phyloP scores from a whole-genome alignment of 805 yeast genomes.

The Lipomyces anomalus region DNA sequence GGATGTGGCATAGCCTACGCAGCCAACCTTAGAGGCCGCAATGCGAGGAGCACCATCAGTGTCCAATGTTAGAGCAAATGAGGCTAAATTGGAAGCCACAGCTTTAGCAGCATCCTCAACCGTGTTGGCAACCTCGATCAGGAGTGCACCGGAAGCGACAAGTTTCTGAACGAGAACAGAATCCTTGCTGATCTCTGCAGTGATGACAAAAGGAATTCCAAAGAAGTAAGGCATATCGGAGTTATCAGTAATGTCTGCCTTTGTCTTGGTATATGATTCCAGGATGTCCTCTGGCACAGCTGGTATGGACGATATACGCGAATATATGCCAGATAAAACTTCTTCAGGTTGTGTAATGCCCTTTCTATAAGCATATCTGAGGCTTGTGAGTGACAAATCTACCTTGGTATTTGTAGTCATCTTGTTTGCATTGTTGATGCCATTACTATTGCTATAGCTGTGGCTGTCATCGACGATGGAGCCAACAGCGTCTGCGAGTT shows the following conservation, averaged over 20 bases:
- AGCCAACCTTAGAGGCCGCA: conserved; percentile 17
- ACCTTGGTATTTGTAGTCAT: too few relatives aligned
- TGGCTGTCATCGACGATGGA: conserved; percentile 1
- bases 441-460: too few relatives aligned
- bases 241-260: conserved; percentile 6
- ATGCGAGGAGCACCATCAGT: conserved; percentile 21
- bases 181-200: conserved; percentile 11
- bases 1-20: conserved; percentile 17
- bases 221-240: conserved; percentile 21
- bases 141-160: conserved; percentile 13
- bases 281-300: background rate
- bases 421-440: too few relatives aligned
- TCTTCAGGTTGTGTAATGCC: conserved; percentile 9
- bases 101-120: conserved; percentile 16
- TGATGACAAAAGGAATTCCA: conserved; percentile 20
- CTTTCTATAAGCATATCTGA: conserved; percentile 14
- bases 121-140: conserved; percentile 16
- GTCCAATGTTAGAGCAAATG: conserved; percentile 17
- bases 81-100: conserved; percentile 13
- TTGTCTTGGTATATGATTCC: background rate
- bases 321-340: background rate
- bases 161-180: conserved; percentile 14
- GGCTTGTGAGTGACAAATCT: conserved; percentile 11
- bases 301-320: background rate
- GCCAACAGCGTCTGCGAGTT: conserved; percentile 17